These are phyloP conservation scores for Punica granatum DNA, from an alignment of 345 rosid genomes.

Conservation along the genomic window DNA sequence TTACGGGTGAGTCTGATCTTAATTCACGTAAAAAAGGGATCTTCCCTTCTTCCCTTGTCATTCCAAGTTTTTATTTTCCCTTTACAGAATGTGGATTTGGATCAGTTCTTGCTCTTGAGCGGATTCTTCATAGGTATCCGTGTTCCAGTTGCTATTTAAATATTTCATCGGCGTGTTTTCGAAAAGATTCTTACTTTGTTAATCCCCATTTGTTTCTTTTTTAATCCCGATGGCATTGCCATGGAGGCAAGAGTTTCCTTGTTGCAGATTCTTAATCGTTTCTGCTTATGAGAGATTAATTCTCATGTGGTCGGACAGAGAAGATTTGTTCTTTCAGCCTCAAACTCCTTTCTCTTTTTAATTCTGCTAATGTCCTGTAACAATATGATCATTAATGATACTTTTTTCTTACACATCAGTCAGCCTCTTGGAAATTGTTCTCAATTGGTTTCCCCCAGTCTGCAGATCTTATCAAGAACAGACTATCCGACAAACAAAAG, in stretches of 20 bases:
- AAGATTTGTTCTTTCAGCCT: background rate
- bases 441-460: background rate
- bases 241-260: background rate
- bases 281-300: background rate
- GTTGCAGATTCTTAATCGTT: background rate
- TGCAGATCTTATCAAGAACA: background rate
- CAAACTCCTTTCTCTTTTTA: background rate
- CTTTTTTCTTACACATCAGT: background rate
- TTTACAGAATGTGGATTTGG: background rate
- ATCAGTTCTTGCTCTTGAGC: background rate
- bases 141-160: background rate
- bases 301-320: background rate
- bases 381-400: background rate
- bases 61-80: background rate
- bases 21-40: background rate
- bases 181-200: background rate
- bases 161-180: background rate
- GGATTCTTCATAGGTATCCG: background rate
- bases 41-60: background rate
- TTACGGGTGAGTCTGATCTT: background rate
- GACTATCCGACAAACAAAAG: background rate
- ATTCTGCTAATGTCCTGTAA: background rate
- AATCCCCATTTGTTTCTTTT: background rate
- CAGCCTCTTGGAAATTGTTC: background rate
- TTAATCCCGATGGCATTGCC: too few relatives aligned